Evolutionary conservation across 192 early-diverging fungal genomes (phyloP).

Genomic region (Linnemannia elongata): DNA sequence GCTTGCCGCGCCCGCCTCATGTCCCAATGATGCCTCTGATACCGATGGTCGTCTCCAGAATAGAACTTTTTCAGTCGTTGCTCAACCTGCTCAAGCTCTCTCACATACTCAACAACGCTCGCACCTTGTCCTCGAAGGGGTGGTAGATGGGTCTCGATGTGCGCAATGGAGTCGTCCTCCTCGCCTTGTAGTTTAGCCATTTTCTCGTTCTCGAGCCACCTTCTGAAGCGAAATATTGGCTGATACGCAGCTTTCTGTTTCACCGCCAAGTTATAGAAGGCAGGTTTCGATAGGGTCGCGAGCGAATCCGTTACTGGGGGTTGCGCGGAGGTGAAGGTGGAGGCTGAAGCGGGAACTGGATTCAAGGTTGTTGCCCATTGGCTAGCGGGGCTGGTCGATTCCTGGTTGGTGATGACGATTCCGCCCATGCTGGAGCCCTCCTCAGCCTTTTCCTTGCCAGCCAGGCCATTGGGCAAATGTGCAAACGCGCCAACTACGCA

Average conservation of each 20-base stretch:
- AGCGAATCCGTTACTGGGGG: too few species aligned
- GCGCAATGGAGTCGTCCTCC: neutral
- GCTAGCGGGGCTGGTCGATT: neutral
- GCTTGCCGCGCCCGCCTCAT: neutral
- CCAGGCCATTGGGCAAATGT: neutral
- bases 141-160: neutral
- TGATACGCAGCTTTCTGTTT: neutral
- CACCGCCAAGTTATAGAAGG: neutral
- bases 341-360: too few species aligned
- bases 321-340: too few species aligned
- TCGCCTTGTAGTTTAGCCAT: neutral
- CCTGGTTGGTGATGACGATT: neutral
- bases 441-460: neutral
- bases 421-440: neutral
- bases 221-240: too few species aligned
- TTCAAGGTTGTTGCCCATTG: too few species aligned
- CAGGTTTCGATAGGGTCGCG: too few species aligned
- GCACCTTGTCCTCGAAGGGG: neutral
- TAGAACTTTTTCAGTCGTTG: slow-evolving; percentile 1
- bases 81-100: slow-evolving; percentile 8
- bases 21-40: neutral
- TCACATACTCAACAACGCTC: neutral
- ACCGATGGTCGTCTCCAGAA: neutral
- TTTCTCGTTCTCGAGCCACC: neutral
- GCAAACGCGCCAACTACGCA: slow-evolving; percentile 24